Evolutionary conservation across 768 basidiomycete species (phyloP).

Genomic region (Phanerodontia chrysosporium): DNA sequence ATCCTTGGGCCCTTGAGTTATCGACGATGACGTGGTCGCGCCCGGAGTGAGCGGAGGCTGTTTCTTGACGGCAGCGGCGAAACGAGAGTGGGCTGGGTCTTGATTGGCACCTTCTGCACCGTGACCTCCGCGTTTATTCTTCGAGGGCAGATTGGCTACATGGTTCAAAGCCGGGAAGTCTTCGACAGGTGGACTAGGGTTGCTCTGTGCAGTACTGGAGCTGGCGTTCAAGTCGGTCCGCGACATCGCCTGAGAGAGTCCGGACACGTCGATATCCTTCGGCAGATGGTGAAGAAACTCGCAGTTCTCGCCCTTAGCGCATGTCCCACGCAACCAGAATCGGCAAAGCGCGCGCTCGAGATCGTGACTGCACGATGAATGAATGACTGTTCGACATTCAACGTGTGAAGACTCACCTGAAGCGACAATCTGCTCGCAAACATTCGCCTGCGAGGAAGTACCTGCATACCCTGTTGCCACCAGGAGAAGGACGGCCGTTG

Average conservation of each 20-base stretch:
- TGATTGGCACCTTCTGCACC: conserved; percentile 40
- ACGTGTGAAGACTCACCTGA: conserved; percentile 61
- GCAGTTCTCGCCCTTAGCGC: conserved; percentile 94
- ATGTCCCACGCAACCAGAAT: conserved; percentile 97
- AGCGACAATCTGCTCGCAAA: conserved; percentile 92
- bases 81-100: conserved; percentile 87
- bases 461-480: conserved; percentile 83
- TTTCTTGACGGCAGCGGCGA: conserved; percentile 88
- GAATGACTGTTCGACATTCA: not conserved
- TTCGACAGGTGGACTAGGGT: conserved; percentile 39
- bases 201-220: conserved; percentile 33
- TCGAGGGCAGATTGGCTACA: conserved; percentile 38
- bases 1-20: conserved; percentile 20
- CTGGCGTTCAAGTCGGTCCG: conserved; percentile 57
- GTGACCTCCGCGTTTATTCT: conserved; percentile 38
- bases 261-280: conserved; percentile 75
- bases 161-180: conserved; percentile 68
- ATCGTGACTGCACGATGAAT: conserved; percentile 67
- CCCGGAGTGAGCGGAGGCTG: conserved; percentile 6
- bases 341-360: conserved; percentile 91
- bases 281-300: conserved; percentile 94
- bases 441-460: conserved; percentile 98
- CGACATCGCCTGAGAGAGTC: conserved; percentile 63
- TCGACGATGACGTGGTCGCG: conserved; percentile 28
- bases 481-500: conserved; percentile 53